phyloP scores from a whole-genome alignment of 306 rosid genomes.

The Luffa aegyptiaca region DNA sequence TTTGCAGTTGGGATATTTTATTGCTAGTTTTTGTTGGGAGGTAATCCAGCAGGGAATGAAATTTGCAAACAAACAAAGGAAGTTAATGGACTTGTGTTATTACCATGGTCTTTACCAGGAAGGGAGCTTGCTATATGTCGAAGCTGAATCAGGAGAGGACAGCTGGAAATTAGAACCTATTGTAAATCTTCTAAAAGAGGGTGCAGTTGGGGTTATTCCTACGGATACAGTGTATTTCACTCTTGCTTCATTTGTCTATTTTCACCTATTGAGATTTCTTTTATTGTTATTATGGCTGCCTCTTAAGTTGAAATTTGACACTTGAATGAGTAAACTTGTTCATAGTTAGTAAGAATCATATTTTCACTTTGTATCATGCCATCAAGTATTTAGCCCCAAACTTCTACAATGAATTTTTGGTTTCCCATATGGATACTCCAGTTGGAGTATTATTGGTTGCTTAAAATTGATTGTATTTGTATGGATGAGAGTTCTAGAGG shows the following conservation, averaged over 20 bases:
- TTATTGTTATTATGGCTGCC: not conserved
- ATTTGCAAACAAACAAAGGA: not conserved
- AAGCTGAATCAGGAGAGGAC: conserved; percentile 67
- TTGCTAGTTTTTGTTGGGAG: not conserved
- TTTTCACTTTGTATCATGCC: not conserved
- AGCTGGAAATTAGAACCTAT: conserved; percentile 76
- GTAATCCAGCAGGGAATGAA: not conserved
- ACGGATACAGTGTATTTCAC: conserved; percentile 68
- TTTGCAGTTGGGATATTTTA: not conserved
- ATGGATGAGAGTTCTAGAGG: not conserved
- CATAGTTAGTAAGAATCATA: not conserved
- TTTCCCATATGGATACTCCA: not conserved
- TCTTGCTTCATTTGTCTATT: not conserved
- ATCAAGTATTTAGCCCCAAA: not conserved
- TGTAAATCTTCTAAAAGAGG: conserved; percentile 51
- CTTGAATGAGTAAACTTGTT: not conserved
- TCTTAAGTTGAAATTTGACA: not conserved
- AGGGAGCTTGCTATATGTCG: conserved; percentile 55
- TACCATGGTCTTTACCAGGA: conserved; percentile 31
- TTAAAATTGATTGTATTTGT: not conserved
- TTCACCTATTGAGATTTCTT: not conserved
- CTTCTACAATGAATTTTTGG: not conserved
- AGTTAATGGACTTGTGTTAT: not conserved
- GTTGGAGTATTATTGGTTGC: not conserved
- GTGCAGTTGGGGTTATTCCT: conserved; percentile 92